Evolutionary conservation across 345 rosid species (phyloP).

Genomic region (Cardamine resedifolia): DNA sequence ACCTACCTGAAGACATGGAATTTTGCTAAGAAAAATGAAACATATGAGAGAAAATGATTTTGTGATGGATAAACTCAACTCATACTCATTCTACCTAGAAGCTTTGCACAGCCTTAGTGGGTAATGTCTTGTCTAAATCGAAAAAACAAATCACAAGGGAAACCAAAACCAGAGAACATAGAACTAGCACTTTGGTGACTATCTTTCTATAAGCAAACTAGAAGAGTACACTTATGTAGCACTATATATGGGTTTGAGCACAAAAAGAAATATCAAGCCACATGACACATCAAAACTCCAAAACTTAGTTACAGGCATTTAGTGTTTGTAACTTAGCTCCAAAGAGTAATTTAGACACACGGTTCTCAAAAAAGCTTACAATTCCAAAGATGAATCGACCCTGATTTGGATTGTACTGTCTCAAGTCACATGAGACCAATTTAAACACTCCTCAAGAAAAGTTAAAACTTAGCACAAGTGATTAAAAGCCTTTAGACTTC

Average conservation of each 20-base stretch:
- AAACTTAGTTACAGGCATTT: not conserved
- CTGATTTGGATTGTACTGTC: not conserved
- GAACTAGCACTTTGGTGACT: not conserved
- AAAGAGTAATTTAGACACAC: not conserved
- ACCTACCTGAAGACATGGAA: slow-evolving; percentile 8
- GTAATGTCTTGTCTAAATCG: not conserved
- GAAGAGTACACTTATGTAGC: not conserved
- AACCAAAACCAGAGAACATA: not conserved
- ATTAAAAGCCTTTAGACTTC: slow-evolving; percentile 20
- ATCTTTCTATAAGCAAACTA: slow-evolving; percentile 5
- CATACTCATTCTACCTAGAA: not conserved
- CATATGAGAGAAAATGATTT: not conserved
- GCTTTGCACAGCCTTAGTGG: not conserved
- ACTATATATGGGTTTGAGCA: slow-evolving; percentile 8
- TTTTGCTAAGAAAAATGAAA: not conserved
- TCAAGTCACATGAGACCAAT: not conserved
- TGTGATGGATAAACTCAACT: not conserved
- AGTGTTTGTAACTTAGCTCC: not conserved
- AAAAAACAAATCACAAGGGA: not conserved
- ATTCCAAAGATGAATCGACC: not conserved
- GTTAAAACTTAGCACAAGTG: not conserved
- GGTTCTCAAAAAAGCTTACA: not conserved
- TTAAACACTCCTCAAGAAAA: not conserved
- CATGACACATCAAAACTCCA: not conserved
- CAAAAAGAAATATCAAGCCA: not conserved